Percentiles rank a stretch among this genome's conserved stretches.
Conservation (phyloP, 2,329 filamentous ascomycete genomes). For the Diaporthe vaccinii region DNA sequence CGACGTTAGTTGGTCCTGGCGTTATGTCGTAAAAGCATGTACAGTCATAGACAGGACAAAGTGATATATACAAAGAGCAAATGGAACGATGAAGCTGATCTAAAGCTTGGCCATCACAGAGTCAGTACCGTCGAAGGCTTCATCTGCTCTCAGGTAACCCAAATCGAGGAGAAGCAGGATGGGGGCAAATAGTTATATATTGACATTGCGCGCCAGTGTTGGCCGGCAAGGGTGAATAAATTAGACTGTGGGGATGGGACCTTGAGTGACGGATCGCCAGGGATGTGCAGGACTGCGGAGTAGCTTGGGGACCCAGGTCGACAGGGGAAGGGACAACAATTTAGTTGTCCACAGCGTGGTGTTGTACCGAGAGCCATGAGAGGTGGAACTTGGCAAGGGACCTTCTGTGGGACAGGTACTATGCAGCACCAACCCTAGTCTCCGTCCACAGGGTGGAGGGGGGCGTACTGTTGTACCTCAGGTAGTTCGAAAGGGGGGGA, state of each 20-base stretch:
- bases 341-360: conserved; percentile 10
- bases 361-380: conserved; percentile 25
- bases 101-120: conserved; percentile 27
- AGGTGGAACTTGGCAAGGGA: conserved; percentile 31
- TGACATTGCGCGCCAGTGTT: conserved; percentile 53
- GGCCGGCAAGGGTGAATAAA: conserved; percentile 42
- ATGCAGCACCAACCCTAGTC: conserved; percentile 14
- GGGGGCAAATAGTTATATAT: conserved; percentile 57
- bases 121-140: conserved; percentile 15
- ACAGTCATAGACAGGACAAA: conserved; percentile 15
- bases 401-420: background rate
- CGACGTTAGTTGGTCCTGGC: background rate
- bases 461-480: conserved; percentile 13
- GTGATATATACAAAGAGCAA: conserved; percentile 38
- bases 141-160: conserved; percentile 37
- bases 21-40: conserved; percentile 10
- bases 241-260: conserved; percentile 40
- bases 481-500: background rate
- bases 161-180: conserved; percentile 50
- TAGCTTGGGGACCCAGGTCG: conserved; percentile 43
- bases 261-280: conserved; percentile 42
- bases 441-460: background rate
- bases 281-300: conserved; percentile 44
- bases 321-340: conserved; percentile 27
- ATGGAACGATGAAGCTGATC: background rate